Base-by-base conservation (phyloP, 495 filamentous ascomycete genomes). In the Penicilliopsis zonata region DNA sequence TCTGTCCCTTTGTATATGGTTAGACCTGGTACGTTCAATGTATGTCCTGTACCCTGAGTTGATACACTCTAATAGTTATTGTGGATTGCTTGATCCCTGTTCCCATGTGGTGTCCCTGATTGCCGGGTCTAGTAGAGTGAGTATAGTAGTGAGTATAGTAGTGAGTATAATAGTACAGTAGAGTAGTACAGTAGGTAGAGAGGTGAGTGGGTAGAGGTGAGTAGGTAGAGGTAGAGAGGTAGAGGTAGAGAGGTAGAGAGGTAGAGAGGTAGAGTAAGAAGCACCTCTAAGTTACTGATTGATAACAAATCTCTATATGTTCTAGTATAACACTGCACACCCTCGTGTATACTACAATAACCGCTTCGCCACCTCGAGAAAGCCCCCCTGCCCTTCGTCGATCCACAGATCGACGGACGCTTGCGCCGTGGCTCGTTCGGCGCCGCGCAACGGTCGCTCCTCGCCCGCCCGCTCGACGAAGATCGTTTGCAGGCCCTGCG, bases 381-480 rank as follows among this genome's bases (percentile, higher is more conserved):
- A 49, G 5, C 57, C 57, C 5, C 36, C 48, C 1, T 35, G 28
- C 13, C 43, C 33, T 13, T 47, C 15, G 18, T 44, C 42, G 5
- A 59, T 29, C 49, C 48, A 59, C 35, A 59, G 41, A 40, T 61
- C 54, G 21, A 62, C 76, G 38, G 67, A 72, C 33, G 57, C 57
- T 30, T 66, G 61, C 26, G 61, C 57, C 43, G 69, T 63, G 7
- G 62, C 59, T 18, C 70, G 55, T 30, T 69, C 52, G 2, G 74
- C 71, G 8, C 34, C 15, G 10, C 41, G 39, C 69, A 70, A 76
- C n/a, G 53, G 52, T n/a, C n/a, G n/a, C 53, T 85, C 81, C 52
- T 88, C 83, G 20, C 47, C 37, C 9, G 53, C 49, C 33, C 80
- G 57, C 57, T 80, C 81, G n/a, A 87, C 74, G 55, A 84, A 90